Evolutionary conservation across 2,329 filamentous ascomycete genomes (phyloP), one percentile per base, ranked within the genome.

Genomic region (Phialophora macrospora): DNA sequence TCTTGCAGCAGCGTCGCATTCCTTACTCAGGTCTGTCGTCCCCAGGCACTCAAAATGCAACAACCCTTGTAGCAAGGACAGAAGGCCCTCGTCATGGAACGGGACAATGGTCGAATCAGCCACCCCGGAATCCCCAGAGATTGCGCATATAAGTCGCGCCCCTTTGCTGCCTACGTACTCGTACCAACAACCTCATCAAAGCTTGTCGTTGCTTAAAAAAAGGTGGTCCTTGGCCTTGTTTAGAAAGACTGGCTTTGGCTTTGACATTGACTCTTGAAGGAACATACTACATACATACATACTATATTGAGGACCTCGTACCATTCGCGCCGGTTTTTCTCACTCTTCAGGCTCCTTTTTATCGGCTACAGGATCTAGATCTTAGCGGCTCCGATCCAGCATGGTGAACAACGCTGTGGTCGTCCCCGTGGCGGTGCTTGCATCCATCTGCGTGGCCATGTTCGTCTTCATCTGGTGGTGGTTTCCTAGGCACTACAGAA

Each of bases 401-500:
- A 67, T 67, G 65, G 57, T 52, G 20, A 65, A 62, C 62, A 56
- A 58, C 49, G 46, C 56, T 4, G 26, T 65, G n/a, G 60, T 64
- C 30, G 34, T 68, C 1, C 66, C 66, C 14, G 62, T 66, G 3
- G 66, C 62, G 20, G 55, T 64, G 11, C 63, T 68, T 26, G 38
- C 44, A 17, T 48, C 51, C 5, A 28, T 68, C n/a, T 59, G 44
- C 14, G 66, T 61, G 7, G 60, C 51, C 14, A 66, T 66, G 63
- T 64, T 68, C 34, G 32, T 63, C 30, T 66, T 66, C 61, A 57
- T 68, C 60, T 68, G 67, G 41, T 68, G 67, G 67, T 68, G 64
- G 63, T 68, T 68, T 48, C 67, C 67, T 5, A 60, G 63, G 14
- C 60, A 60, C 48, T 68, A 67, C 56, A 62, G 54, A 41, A 67